Conservation (phyloP, 371 early-diverging fungal species). For the Syncephalis plumigaleata region DNA sequence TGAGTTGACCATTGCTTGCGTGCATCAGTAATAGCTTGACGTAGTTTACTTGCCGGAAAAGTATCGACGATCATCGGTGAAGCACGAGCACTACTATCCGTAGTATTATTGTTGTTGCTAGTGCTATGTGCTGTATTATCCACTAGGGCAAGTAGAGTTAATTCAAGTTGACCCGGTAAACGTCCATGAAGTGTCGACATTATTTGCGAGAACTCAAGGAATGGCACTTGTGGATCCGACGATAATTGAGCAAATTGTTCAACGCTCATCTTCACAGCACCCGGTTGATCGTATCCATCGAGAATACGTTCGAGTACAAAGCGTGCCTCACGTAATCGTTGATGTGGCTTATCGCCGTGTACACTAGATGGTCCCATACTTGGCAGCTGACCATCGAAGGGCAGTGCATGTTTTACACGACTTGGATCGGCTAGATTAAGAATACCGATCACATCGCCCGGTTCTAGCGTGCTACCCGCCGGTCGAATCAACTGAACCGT, state of each 20-base stretch:
- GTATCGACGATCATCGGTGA: no score
- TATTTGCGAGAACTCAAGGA: constrained; percentile 59
- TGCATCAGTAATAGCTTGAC: no score
- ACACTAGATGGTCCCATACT: constrained; percentile 53
- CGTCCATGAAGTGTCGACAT: constrained; percentile 76
- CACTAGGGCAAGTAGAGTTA: constrained; percentile 23
- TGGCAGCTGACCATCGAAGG: constrained; percentile 78
- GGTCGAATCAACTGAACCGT: constrained; percentile 79
- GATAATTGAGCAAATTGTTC: constrained; percentile 57
- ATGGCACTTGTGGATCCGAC: constrained; percentile 67
- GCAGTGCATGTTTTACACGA: constrained; percentile 73
- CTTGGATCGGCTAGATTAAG: constrained; percentile 85
- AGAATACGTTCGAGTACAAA: constrained; percentile 52
- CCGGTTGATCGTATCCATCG: constrained; percentile 77
- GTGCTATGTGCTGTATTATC: constrained; percentile 14
- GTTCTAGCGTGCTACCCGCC: constrained; percentile 67
- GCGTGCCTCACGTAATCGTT: constrained; percentile 48
- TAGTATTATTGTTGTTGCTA: no score
- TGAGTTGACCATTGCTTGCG: no score
- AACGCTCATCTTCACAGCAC: constrained; percentile 40
- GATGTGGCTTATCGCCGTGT: constrained; percentile 66
- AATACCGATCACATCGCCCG: constrained; percentile 87
- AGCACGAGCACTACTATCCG: no score
- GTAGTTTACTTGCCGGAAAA: constrained; percentile 51
- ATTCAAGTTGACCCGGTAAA: constrained; percentile 61